A percentile compares a stretch with the other conserved stretches of the same genome.
Evolutionary conservation across 805 yeast genomes (phyloP).

Genomic region (Cyberlindnera mississippiensis): DNA sequence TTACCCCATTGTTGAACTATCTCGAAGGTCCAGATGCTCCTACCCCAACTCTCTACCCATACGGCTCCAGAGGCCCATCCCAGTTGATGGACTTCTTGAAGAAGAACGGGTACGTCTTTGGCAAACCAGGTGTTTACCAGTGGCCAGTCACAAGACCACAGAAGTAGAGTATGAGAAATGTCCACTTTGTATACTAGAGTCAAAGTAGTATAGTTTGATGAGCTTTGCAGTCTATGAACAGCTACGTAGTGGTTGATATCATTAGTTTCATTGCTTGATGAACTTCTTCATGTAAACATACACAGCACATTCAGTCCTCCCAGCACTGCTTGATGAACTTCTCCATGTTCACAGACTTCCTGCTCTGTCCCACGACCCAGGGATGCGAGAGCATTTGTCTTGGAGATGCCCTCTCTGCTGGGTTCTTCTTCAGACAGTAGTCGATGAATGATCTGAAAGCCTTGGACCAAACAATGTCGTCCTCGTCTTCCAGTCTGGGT

Average conservation of each 20-base stretch:
- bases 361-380: constrained; percentile 80
- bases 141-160: constrained; percentile 80
- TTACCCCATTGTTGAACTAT: constrained; percentile 83
- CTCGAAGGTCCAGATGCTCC: constrained; percentile 74
- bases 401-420: constrained; percentile 82
- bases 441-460: constrained; percentile 79
- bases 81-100: constrained; percentile 56
- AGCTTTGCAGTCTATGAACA: background rate
- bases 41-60: constrained; percentile 63
- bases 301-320: constrained; percentile 23
- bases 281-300: too few species aligned
- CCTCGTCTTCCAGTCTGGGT: constrained; percentile 75
- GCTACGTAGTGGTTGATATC: too few species aligned
- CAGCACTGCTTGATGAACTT: constrained; percentile 60
- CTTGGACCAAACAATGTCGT: constrained; percentile 74
- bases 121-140: constrained; percentile 62
- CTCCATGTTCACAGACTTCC: constrained; percentile 76
- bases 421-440: constrained; percentile 77
- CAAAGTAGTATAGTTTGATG: background rate
- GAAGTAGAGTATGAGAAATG: constrained; percentile 3
- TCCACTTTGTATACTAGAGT: too few species aligned
- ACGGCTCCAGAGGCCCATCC: constrained; percentile 89
- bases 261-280: too few species aligned
- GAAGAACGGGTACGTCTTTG: constrained; percentile 69
- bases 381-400: constrained; percentile 92